Conservation (phyloP, 2,329 filamentous ascomycete species). For the Cladophialophora immunda region DNA sequence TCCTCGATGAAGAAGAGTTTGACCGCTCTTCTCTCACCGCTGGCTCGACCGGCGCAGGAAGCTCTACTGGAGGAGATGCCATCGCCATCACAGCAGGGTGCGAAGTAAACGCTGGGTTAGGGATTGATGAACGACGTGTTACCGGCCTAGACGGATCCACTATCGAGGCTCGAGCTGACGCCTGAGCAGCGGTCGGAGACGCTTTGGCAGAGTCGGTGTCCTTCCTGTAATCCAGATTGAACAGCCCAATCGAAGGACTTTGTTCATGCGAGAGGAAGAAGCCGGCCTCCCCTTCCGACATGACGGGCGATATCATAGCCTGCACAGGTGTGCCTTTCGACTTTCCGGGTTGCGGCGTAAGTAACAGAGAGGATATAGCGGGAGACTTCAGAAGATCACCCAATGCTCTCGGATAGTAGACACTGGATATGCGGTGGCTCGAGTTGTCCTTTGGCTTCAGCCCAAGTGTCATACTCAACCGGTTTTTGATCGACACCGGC, state of each 20-base stretch:
- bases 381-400: conserved; percentile 35
- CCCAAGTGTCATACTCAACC: conserved; percentile 38
- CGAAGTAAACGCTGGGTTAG: conserved; percentile 34
- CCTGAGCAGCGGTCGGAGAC: conserved; percentile 8
- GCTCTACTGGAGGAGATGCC: conserved; percentile 34
- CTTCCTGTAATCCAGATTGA: conserved; percentile 26
- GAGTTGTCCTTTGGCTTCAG: conserved; percentile 30
- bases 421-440: conserved; percentile 36
- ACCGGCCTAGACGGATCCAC: conserved; percentile 18
- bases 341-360: conserved; percentile 22
- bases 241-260: conserved; percentile 28
- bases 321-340: conserved; percentile 31
- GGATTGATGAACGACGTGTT: conserved; percentile 28
- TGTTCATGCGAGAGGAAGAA: conserved; percentile 27
- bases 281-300: conserved; percentile 26
- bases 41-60: conserved; percentile 22
- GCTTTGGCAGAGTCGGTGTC: conserved; percentile 13
- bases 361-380: conserved; percentile 27
- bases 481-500: conserved; percentile 40
- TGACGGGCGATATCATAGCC: conserved; percentile 25
- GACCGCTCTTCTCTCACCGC: conserved; percentile 17
- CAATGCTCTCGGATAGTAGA: conserved; percentile 37
- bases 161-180: conserved; percentile 28
- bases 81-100: conserved; percentile 38
- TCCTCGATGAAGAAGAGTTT: conserved; percentile 20